Percentiles rank a stretch among this genome's conserved stretches.
These are phyloP conservation scores for Psidium friedrichsthalianum DNA, from an alignment of 345 rosid genomes.

Conservation along the genomic window DNA sequence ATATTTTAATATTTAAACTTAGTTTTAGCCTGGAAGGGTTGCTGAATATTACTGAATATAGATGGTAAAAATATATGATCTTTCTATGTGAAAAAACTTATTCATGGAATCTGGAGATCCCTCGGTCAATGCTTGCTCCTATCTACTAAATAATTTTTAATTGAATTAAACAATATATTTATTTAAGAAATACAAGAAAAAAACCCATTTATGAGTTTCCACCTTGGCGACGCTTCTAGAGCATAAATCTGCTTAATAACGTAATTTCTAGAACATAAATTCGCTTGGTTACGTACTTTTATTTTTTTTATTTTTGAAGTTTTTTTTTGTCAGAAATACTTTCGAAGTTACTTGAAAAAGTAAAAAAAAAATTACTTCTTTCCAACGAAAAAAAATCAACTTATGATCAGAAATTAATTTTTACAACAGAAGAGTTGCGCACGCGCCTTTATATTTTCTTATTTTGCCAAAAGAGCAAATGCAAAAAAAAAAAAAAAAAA, in stretches of 20 bases:
- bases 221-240: too few relatives aligned
- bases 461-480: neutral
- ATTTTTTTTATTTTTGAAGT: too few relatives aligned
- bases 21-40: neutral
- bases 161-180: neutral
- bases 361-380: too few relatives aligned
- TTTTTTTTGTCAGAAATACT: too few relatives aligned
- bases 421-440: too few relatives aligned
- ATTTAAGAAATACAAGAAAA: neutral
- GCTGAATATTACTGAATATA: neutral
- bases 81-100: neutral
- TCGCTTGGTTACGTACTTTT: too few relatives aligned
- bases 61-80: neutral
- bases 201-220: too few relatives aligned
- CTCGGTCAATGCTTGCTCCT: rapidly evolving
- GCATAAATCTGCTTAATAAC: too few relatives aligned
- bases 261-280: too few relatives aligned
- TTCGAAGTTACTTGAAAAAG: too few relatives aligned
- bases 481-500: neutral
- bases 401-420: too few relatives aligned
- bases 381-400: too few relatives aligned
- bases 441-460: neutral
- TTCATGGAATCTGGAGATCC: rapidly evolving
- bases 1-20: neutral
- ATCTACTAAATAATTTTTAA: neutral